Conservation (phyloP, 495 filamentous ascomycete species). For the Trichoderma erinaceum region DNA sequence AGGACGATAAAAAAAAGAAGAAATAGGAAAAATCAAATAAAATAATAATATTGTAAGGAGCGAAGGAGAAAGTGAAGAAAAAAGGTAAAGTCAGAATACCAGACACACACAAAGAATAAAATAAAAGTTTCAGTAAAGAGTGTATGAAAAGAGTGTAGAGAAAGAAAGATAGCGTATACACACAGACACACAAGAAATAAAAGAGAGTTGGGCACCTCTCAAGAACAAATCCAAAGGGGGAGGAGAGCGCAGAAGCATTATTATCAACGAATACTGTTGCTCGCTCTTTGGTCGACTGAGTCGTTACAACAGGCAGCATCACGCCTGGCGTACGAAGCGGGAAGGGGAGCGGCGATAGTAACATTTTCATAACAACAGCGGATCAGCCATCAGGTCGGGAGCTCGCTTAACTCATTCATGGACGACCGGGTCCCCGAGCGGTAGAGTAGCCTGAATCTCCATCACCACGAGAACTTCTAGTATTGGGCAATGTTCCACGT, state of each 20-base stretch:
- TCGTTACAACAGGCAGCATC: neutral
- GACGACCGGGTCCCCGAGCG: constrained; percentile 1
- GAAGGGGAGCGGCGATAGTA: constrained; percentile 1
- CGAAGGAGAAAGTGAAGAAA: no score
- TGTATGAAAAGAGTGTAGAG: no score
- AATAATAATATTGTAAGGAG: no score
- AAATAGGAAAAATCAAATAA: no score
- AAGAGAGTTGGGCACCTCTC: neutral
- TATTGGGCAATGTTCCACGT: neutral
- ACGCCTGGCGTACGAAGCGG: neutral
- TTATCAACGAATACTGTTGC: neutral
- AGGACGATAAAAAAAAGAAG: no score
- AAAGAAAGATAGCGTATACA: neutral
- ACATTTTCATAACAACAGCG: neutral
- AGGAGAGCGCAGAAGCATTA: neutral
- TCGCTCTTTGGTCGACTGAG: neutral
- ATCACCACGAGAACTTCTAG: constrained; percentile 4
- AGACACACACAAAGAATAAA: no score
- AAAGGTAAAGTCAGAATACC: no score
- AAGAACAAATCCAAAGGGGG: neutral
- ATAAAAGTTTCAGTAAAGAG: no score
- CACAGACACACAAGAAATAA: neutral
- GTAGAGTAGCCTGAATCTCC: neutral
- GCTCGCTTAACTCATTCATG: neutral
- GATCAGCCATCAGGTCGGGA: constrained; percentile 5